A percentile compares a stretch with the other conserved stretches of the same genome.
Conservation (phyloP, 1,139 yeast species). For the Zygosaccharomyces sapae region DNA sequence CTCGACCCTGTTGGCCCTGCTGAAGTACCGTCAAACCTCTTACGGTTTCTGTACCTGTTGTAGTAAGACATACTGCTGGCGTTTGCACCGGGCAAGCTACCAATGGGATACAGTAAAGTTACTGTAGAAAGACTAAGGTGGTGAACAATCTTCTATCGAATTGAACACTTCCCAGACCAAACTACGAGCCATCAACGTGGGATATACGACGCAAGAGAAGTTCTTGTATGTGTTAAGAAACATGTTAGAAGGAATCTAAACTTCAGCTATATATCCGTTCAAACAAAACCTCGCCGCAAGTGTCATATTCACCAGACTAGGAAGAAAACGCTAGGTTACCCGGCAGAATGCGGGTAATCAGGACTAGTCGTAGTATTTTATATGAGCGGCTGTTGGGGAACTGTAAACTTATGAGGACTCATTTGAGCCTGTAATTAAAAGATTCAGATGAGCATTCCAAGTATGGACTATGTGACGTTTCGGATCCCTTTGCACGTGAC, state of each 20-base stretch:
- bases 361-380: not conserved
- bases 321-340: not conserved
- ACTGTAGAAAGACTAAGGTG: not conserved
- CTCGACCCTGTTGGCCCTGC: constrained; percentile 15
- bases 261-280: constrained; percentile 1
- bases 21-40: constrained; percentile 17
- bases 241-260: not conserved
- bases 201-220: not conserved
- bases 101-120: not conserved
- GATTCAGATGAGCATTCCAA: not conserved
- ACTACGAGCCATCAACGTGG: constrained; percentile 1
- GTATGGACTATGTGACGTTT: too few relatives aligned
- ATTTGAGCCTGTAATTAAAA: not conserved
- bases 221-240: not conserved
- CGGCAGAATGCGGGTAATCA: not conserved
- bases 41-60: constrained; percentile 31
- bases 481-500: too few relatives aligned
- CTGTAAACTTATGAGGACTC: too few relatives aligned
- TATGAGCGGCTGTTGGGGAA: too few relatives aligned
- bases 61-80: constrained; percentile 30
- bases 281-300: not conserved
- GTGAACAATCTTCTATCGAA: not conserved
- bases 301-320: not conserved
- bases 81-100: constrained; percentile 8
- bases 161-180: not conserved